Percentiles rank a stretch among this genome's conserved stretches.
Evolutionary conservation across 768 basidiomycete genomes (phyloP).

Genomic region (Suillus variegatus): DNA sequence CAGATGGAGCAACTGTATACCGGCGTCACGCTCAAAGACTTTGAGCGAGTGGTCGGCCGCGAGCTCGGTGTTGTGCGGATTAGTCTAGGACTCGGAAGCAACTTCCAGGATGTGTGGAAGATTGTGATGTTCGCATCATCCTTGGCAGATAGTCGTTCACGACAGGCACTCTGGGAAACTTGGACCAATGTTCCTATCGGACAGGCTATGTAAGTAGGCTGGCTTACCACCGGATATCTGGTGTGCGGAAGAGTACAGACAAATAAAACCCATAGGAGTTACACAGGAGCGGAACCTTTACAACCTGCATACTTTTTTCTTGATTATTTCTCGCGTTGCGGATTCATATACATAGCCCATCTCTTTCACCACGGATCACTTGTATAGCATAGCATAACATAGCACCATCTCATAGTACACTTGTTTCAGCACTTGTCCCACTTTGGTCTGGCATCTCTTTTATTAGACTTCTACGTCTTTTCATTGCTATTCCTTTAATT

Average conservation of each 20-base stretch:
- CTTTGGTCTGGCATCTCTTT: not conserved
- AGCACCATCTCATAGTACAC: not conserved
- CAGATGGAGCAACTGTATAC: conserved; percentile 63
- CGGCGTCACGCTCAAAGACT: conserved; percentile 61
- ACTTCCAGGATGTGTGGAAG: conserved; percentile 73
- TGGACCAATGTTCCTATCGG: conserved; percentile 37
- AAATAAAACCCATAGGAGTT: not conserved
- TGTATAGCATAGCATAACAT: not conserved
- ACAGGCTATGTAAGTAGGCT: conserved; percentile 30
- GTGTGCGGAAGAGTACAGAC: not conserved
- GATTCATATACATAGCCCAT: not conserved
- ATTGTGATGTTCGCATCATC: conserved; percentile 50
- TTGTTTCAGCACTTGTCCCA: not conserved
- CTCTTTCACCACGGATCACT: not conserved
- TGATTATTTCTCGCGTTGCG: not conserved
- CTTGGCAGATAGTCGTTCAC: conserved; percentile 41
- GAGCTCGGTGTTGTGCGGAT: conserved; percentile 77
- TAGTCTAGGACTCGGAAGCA: conserved; percentile 77
- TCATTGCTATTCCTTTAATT: not conserved
- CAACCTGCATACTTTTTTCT: not conserved
- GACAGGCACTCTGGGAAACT: conserved; percentile 42
- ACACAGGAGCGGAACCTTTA: not conserved
- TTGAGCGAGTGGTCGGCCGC: conserved; percentile 59
- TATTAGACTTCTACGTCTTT: not conserved
- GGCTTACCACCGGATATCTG: not conserved